Base-by-base conservation (phyloP, 345 rosid species). In the Toxicodendron radicans region DNA sequence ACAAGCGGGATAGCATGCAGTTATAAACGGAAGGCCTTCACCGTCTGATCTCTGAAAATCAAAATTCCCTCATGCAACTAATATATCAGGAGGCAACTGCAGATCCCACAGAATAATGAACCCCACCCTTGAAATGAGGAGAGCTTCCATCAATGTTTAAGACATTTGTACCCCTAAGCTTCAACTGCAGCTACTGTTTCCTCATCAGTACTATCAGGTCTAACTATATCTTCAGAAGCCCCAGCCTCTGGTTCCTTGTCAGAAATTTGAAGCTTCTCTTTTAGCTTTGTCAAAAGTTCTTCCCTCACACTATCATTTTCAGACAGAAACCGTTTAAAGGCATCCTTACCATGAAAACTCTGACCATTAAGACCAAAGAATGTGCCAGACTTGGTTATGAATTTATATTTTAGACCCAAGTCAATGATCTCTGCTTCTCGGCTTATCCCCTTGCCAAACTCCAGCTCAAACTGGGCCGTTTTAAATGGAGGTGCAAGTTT, bases 401-500 rank as follows among this genome's bases (percentile, higher is more conserved):
- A 82, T 71, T 93, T 92, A 83, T 93, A 86, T 75, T 89, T 92
- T 58, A 90, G n/a, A 23, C 90, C 94, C 69, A 92, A 79, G 0
- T 91, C 95, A 61, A 92, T 87, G 73, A 96, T 80, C 87, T 96
- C 97, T 0, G 90, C 79, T 64, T 74, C 85, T 64, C 86, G 86
- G 75, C 88, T 83, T 78, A 96, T 96, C 75, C 99, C 99, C 84
- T 88, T 96, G 57, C 99, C 99, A 69, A 93, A 96, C 79, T 89
- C 95, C 17, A 96, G 95, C 81, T 92, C 99, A 78, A 93, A 96
- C 68, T 85, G 85, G 3, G 86, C 94, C 4, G 90, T 88, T 83
- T 83, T 88, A 69, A 96, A 96, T 4, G 99, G 99, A 23, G 99
- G 94, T 20, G 98, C 92, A 20, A 90, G 97, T 83, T 96, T 93